Base-by-base conservation (phyloP, 2,329 filamentous ascomycete genomes). In the Colletotrichum noveboracense region DNA sequence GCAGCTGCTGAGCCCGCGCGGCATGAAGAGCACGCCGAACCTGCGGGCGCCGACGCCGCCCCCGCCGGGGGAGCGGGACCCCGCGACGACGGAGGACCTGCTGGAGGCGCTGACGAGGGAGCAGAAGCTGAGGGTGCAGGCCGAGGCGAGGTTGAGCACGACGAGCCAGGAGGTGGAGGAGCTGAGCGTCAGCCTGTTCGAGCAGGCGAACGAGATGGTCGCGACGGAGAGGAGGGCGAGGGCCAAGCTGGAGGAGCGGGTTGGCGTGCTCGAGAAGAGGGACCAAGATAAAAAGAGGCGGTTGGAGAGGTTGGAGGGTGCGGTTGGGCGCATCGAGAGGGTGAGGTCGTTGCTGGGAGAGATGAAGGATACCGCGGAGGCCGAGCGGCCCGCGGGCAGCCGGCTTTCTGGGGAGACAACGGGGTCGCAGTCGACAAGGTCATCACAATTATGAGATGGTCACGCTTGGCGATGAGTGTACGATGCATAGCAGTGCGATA, bases 121-220 rank as follows among this genome's bases (percentile, higher is more conserved):
- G 83, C 91, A 94, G 81, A 86, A 85, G 60, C 88, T 94, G 73
- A 91, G 95, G 14, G 87, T 89, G 52, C 91, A 92, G 67, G 94
- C 94, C 2, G 95, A 97, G 85, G 89, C 90, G 66, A 90, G 91
- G 77, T 86, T 95, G 24, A 89, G 88, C 77, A 90, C 92, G 66
- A 93, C 94, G 66, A 93, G 91, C 80, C 88, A 87, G 14, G 95
- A 97, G 86, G 90, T 96, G 24, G 95, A 96, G 84, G 95, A 97
- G 85, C 87, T 97, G 78, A 94, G 91, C 80, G 93, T 91, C 24
- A 90, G 90, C 66, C 86, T 97, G 70, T 97, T 97, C 83, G 92
- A 94, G 85, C 93, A 96, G 86, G 95, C 95, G 67, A 97, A 97
- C 83, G 92, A 96, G 85, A 97, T 97, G 95, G 95, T 97, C 24